phyloP scores from a whole-genome alignment of 768 basidiomycete genomes.

The Filobasidium wieringae region DNA sequence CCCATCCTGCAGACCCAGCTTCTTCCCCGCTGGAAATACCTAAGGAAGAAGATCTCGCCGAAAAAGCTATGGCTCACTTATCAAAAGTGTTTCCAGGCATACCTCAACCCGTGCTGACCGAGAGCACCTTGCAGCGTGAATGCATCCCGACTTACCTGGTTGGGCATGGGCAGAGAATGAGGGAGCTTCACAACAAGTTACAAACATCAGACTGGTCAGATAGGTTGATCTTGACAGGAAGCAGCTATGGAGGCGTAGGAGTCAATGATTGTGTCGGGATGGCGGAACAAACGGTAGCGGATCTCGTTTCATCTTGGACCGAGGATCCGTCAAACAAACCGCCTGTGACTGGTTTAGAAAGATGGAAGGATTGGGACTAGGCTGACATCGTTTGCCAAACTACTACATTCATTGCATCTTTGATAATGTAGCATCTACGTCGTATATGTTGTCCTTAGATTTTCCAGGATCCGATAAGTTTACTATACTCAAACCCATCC shows the following conservation, averaged over 20 bases:
- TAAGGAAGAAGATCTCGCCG: slow-evolving; percentile 3
- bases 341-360: slow-evolving; percentile 29
- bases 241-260: slow-evolving; percentile 75
- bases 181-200: slow-evolving; percentile 47
- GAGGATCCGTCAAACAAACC: background rate
- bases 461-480: background rate
- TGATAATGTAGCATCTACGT: background rate
- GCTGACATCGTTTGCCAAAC: no score
- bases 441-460: background rate
- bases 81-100: slow-evolving; percentile 27
- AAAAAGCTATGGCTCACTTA: slow-evolving; percentile 18
- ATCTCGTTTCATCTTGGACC: slow-evolving; percentile 7
- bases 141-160: slow-evolving; percentile 71
- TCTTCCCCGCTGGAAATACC: slow-evolving; percentile 1
- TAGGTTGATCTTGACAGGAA: slow-evolving; percentile 59
- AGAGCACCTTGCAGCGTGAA: slow-evolving; percentile 42
- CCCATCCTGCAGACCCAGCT: slow-evolving; percentile 1
- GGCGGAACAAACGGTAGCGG: slow-evolving; percentile 46
- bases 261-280: slow-evolving; percentile 72
- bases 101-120: slow-evolving; percentile 24
- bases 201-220: slow-evolving; percentile 42
- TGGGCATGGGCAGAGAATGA: slow-evolving; percentile 62
- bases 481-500: background rate
- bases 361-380: slow-evolving; percentile 19
- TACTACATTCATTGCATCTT: background rate